phyloP scores from a whole-genome alignment of 306 rosid species.

The Cicer yamashitae region DNA sequence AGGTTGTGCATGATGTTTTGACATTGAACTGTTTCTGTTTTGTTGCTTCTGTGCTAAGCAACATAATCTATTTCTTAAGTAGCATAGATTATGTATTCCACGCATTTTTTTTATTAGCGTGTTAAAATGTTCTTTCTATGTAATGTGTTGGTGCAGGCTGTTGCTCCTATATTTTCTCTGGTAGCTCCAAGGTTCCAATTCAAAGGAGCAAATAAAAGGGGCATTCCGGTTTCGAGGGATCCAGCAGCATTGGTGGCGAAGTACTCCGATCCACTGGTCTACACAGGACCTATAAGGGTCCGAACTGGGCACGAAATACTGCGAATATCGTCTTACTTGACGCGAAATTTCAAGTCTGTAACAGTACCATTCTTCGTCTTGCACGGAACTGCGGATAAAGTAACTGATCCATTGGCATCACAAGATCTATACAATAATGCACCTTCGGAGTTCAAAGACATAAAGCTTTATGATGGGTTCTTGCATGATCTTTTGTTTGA shows the following conservation, averaged over 20 bases:
- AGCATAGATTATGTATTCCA: no score
- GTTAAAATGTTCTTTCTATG: background rate
- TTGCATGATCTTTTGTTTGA: slow-evolving; percentile 93
- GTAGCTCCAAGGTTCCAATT: slow-evolving; percentile 88
- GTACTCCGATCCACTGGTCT: slow-evolving; percentile 94
- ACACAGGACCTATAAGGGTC: slow-evolving; percentile 95
- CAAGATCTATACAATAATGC: slow-evolving; percentile 83
- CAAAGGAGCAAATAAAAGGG: slow-evolving; percentile 97
- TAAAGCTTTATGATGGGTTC: slow-evolving; percentile 92
- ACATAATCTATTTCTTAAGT: no score
- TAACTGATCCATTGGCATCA: slow-evolving; percentile 93
- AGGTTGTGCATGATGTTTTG: background rate
- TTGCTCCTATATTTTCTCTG: slow-evolving; percentile 87
- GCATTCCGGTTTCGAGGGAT: slow-evolving; percentile 97
- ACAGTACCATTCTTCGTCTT: slow-evolving; percentile 94
- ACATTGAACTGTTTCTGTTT: background rate
- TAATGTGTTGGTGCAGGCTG: slow-evolving; percentile 62
- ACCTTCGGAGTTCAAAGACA: slow-evolving; percentile 77
- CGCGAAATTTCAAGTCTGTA: slow-evolving; percentile 71
- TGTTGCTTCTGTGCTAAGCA: background rate
- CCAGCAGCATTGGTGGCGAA: slow-evolving; percentile 90
- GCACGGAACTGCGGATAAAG: slow-evolving; percentile 96
- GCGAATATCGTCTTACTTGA: slow-evolving; percentile 76
- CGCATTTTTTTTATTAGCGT: background rate
- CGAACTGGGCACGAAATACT: slow-evolving; percentile 96